These are phyloP conservation scores for Rhodotorula sp. DNA, from an alignment of 1,284 basidiomycete genomes.

Conservation along the genomic window DNA sequence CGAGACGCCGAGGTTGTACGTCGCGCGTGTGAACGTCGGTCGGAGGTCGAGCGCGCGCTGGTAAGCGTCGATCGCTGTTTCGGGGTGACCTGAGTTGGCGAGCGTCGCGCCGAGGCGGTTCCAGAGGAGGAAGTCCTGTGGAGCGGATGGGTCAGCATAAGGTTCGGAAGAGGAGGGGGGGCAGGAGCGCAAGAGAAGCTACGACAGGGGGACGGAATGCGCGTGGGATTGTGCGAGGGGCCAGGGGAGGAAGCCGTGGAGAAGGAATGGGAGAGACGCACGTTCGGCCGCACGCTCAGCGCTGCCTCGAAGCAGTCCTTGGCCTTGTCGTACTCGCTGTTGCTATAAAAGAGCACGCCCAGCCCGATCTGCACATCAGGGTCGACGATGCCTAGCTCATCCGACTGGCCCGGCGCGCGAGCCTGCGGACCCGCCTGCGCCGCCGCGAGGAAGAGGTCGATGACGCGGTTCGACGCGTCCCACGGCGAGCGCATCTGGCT, in stretches of 20 bases:
- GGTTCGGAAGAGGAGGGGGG: not conserved
- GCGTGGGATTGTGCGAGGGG: too few species aligned
- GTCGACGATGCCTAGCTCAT: constrained; percentile 72
- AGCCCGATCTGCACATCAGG: constrained; percentile 92
- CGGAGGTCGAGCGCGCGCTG: constrained; percentile 87
- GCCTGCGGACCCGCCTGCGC: constrained; percentile 62
- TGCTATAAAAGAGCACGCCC: constrained; percentile 88
- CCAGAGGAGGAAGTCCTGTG: constrained; percentile 92
- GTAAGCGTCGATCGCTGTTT: constrained; percentile 94
- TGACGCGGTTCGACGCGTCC: constrained; percentile 79
- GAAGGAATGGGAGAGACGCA: constrained; percentile 52
- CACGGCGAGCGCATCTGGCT: constrained; percentile 61
- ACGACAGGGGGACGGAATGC: not conserved
- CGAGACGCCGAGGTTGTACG: constrained; percentile 73
- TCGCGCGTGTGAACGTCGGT: constrained; percentile 94
- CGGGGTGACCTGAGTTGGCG: constrained; percentile 91
- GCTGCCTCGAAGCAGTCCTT: constrained; percentile 94
- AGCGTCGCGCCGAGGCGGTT: constrained; percentile 93
- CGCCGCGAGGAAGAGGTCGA: constrained; percentile 79
- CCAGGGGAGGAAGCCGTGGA: not conserved
- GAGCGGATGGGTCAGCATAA: not conserved
- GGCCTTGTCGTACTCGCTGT: constrained; percentile 82
- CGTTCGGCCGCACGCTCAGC: constrained; percentile 80
- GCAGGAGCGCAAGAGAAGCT: too few species aligned
- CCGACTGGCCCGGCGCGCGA: constrained; percentile 32